Evolutionary conservation across 805 yeast genomes (phyloP).

Genomic region (Starmerella apicola): DNA sequence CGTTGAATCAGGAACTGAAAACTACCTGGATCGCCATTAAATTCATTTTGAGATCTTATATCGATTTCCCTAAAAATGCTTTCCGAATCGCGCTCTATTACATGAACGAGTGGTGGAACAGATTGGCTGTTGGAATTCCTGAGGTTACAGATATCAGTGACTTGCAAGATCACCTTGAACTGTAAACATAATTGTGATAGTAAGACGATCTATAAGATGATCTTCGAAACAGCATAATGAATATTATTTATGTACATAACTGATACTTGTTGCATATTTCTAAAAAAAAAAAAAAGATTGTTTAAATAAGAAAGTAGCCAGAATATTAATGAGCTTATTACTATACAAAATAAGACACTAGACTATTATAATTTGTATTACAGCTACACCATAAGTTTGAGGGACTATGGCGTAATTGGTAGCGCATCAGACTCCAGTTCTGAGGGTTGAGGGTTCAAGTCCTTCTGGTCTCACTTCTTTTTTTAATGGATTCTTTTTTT

Average conservation of each 20-base stretch:
- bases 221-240: constrained; percentile 16
- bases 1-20: constrained; percentile 38
- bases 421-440: constrained; percentile 20
- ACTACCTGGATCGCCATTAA: constrained; percentile 47
- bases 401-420: too few species aligned
- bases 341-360: too few species aligned
- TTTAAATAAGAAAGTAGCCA: too few species aligned
- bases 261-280: too few species aligned
- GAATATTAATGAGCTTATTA: too few species aligned
- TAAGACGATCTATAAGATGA: constrained; percentile 1
- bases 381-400: too few species aligned
- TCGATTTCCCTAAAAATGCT: constrained; percentile 53
- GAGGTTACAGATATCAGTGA: constrained; percentile 2
- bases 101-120: constrained; percentile 53
- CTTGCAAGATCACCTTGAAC: too few species aligned
- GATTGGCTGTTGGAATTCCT: constrained; percentile 45
- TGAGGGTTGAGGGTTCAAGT: constrained; percentile 19
- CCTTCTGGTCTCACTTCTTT: too few species aligned
- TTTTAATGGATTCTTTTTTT: constrained; percentile 9
- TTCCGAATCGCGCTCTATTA: constrained; percentile 40
- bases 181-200: too few species aligned
- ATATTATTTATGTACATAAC: too few species aligned
- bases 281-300: too few species aligned
- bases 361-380: too few species aligned
- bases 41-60: constrained; percentile 56